Evolutionary conservation across 257 asterid genomes (phyloP).

Genomic region (Nicotiana knightiana): DNA sequence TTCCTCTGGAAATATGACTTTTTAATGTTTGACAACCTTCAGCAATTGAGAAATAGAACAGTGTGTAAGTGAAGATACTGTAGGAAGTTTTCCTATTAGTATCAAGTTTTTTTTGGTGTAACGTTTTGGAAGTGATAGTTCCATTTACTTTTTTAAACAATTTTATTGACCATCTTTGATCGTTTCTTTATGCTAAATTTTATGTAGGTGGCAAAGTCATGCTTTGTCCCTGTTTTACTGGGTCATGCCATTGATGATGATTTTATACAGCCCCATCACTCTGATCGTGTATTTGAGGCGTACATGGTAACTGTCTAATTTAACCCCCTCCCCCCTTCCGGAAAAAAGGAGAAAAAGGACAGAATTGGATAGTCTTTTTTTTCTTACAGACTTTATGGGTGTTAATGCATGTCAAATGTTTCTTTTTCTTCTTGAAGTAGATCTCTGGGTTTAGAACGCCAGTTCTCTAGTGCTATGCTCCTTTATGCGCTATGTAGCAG

Average conservation of each 20-base stretch:
- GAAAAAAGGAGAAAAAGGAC: neutral
- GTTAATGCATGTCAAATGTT: slow-evolving; percentile 1
- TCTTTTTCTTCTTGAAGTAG: slow-evolving; percentile 5
- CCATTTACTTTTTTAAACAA: neutral
- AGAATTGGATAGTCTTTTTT: neutral
- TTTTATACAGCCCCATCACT: slow-evolving; percentile 91
- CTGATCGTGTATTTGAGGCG: slow-evolving; percentile 73
- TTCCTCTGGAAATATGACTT: neutral
- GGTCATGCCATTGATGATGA: slow-evolving; percentile 91
- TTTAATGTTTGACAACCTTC: neutral
- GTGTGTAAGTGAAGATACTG: neutral
- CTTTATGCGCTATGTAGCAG: neutral
- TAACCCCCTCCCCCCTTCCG: neutral
- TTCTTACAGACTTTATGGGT: neutral
- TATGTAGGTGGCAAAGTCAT: slow-evolving; percentile 71
- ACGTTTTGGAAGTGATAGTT: neutral
- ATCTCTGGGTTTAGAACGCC: neutral
- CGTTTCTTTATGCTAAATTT: neutral
- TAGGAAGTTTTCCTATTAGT: neutral
- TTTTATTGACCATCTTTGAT: neutral
- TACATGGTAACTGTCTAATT: slow-evolving; percentile 52
- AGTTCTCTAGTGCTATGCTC: neutral
- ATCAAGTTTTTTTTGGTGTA: neutral
- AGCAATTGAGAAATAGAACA: neutral
- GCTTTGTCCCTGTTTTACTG: slow-evolving; percentile 81